Base-by-base conservation (phyloP, 2,329 filamentous ascomycete genomes). In the Hymenoscyphus fraxineus region DNA sequence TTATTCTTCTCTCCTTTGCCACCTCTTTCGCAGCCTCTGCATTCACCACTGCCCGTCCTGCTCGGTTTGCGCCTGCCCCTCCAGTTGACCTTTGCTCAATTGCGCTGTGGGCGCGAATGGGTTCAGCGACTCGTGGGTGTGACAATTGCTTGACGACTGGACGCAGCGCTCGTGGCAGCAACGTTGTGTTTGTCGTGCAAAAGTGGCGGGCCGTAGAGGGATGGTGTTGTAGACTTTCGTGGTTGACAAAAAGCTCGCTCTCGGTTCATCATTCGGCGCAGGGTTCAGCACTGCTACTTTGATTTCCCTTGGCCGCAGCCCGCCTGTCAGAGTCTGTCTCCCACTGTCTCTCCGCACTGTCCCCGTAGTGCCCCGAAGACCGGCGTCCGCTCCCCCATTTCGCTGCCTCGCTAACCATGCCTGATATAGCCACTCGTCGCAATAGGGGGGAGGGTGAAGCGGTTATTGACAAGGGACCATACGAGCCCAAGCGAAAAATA, bases 121-220 rank as follows among this genome's bases (percentile, higher is more conserved):
- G 58, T 51, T 51, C n/a, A 51, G 44, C 44, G 44, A 51, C 44
- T 51, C 44, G 44, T 22, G 60, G 39, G 66, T 63, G 38, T 59
- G 19, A 66, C 60, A 39, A 63, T 63, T 59, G 61, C 57, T 54
- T 55, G 64, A 62, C 56, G 56, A 38, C 57, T 54, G 57, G 61
- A 59, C 32, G 63, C 41, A 58, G 47, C 39, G 66, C 66, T 67
- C 67, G 67, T 70, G 67, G 67, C 63, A 68, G 66, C 66, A 67
- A 65, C 64, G 65, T 69, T 67, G 64, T 63, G 58, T 57, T 60
- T 64, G 68, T 69, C 65, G 61, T 62, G 66, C 65, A 67, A 58
- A 63, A n/a, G 22, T n/a, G 35, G n/a, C 19, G 39, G 55, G 44
- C 22, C 22, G 32, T 44, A 38, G 19, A 16, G n/a, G 1, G 40